A percentile compares a stretch with the other conserved stretches of the same genome.
These are phyloP conservation scores for Epichloe sylvatica DNA, from an alignment of 2,329 filamentous ascomycete genomes.

Conservation along the genomic window DNA sequence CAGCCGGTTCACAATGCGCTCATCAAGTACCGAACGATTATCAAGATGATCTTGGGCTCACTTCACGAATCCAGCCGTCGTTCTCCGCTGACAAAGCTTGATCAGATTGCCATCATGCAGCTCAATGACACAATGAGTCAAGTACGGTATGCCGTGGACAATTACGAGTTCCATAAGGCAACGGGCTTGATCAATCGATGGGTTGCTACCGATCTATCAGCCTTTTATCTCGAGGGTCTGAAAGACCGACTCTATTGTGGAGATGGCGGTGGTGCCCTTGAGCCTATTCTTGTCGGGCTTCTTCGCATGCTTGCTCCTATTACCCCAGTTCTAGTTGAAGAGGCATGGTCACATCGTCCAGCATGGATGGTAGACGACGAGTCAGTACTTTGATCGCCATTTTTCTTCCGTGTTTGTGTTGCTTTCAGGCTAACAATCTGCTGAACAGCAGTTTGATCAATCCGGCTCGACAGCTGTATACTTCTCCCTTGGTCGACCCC, in stretches of 20 bases:
- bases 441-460: slow-evolving; percentile 14
- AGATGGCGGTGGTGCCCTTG: slow-evolving; percentile 48
- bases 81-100: slow-evolving; percentile 42
- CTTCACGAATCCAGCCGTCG: slow-evolving; percentile 41
- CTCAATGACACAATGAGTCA: slow-evolving; percentile 50
- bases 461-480: slow-evolving; percentile 36
- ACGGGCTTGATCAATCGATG: slow-evolving; percentile 63
- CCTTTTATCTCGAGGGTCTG: slow-evolving; percentile 84
- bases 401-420: neutral
- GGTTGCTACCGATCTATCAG: slow-evolving; percentile 69
- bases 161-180: slow-evolving; percentile 72
- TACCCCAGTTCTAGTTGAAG: slow-evolving; percentile 71
- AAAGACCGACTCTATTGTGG: slow-evolving; percentile 90
- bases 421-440: too few species aligned
- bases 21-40: slow-evolving; percentile 75
- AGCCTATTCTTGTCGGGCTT: slow-evolving; percentile 56
- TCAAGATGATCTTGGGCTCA: slow-evolving; percentile 81
- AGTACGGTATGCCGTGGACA: slow-evolving; percentile 50
- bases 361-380: slow-evolving; percentile 40
- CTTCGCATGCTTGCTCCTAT: slow-evolving; percentile 69
- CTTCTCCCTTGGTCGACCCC: slow-evolving; percentile 27
- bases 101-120: slow-evolving; percentile 66
- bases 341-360: slow-evolving; percentile 71
- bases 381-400: slow-evolving; percentile 17
- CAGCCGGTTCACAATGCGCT: slow-evolving; percentile 62